phyloP scores from a whole-genome alignment of 768 basidiomycete genomes.

The Termitomyces sp. region DNA sequence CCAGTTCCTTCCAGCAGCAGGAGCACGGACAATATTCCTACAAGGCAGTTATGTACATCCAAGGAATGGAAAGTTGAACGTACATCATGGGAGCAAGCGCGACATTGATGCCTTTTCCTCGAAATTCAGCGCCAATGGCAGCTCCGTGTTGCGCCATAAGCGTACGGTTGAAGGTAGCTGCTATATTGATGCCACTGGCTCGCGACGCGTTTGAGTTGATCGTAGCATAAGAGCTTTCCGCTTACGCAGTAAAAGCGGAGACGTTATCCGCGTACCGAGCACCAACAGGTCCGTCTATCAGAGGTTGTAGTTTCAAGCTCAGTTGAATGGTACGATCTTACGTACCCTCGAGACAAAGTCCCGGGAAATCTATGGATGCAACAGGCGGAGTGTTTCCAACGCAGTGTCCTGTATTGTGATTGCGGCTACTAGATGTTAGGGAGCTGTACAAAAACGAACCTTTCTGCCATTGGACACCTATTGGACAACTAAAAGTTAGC shows the following conservation, averaged over 20 bases:
- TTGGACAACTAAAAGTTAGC: not conserved
- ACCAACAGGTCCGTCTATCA: slow-evolving; percentile 41
- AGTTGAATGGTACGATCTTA: not conserved
- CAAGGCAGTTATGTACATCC: not conserved
- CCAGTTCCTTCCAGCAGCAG: slow-evolving; percentile 47
- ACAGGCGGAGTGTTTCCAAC: slow-evolving; percentile 47
- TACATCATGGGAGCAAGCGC: slow-evolving; percentile 47
- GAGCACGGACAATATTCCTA: slow-evolving; percentile 40
- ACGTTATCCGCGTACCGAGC: slow-evolving; percentile 40
- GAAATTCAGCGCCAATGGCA: slow-evolving; percentile 56
- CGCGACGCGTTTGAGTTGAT: not conserved
- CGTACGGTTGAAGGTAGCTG: slow-evolving; percentile 46
- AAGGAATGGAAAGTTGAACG: slow-evolving; percentile 4
- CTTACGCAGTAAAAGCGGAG: slow-evolving; percentile 47
- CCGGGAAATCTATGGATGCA: slow-evolving; percentile 40
- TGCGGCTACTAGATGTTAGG: not conserved
- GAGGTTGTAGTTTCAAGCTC: not conserved
- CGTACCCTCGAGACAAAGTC: slow-evolving; percentile 45
- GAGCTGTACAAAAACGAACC: slow-evolving; percentile 14
- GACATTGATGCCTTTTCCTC: slow-evolving; percentile 54
- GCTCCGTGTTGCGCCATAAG: slow-evolving; percentile 51
- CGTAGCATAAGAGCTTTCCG: not conserved
- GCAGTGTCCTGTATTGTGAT: slow-evolving; percentile 29
- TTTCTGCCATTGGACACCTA: slow-evolving; percentile 38
- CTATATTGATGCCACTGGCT: slow-evolving; percentile 44